These are phyloP conservation scores for Suillus discolor DNA, from an alignment of 768 basidiomycete genomes.

Conservation along the genomic window DNA sequence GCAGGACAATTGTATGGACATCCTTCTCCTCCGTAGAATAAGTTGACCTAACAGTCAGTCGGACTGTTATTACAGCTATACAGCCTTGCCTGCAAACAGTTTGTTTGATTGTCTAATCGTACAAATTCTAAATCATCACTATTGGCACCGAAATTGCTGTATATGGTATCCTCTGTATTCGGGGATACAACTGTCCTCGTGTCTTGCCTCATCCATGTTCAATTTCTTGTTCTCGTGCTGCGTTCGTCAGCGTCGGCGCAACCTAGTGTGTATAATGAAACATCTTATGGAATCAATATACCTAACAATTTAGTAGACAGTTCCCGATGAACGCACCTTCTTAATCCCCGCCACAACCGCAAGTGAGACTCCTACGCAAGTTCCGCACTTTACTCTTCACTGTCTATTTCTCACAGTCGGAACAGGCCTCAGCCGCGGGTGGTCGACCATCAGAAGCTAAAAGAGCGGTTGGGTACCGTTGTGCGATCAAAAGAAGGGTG, in stretches of 20 bases:
- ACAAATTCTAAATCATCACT: not conserved
- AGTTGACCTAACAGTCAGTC: not conserved
- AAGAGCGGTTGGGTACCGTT: constrained; percentile 54
- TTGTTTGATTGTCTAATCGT: not conserved
- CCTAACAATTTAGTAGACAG: constrained; percentile 3
- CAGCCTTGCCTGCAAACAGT: not conserved
- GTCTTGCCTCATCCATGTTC: constrained; percentile 24
- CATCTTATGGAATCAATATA: too few species aligned
- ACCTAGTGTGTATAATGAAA: constrained; percentile 18
- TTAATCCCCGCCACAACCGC: constrained; percentile 28
- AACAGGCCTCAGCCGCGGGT: constrained; percentile 31
- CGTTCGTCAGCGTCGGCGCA: constrained; percentile 24
- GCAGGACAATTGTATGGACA: not conserved
- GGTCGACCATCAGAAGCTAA: constrained; percentile 52
- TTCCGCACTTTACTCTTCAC: not conserved
- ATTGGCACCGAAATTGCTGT: constrained; percentile 11
- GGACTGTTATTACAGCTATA: not conserved
- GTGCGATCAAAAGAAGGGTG: constrained; percentile 66
- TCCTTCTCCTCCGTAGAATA: not conserved
- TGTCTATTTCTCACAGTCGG: constrained; percentile 7
- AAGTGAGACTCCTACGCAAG: constrained; percentile 29
- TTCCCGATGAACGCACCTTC: constrained; percentile 27
- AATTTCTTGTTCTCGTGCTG: constrained; percentile 32
- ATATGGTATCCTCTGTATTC: constrained; percentile 11
- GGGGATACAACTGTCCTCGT: constrained; percentile 4